Evolutionary conservation across 805 yeast species (phyloP).

Genomic region (Ogataea henricii): DNA sequence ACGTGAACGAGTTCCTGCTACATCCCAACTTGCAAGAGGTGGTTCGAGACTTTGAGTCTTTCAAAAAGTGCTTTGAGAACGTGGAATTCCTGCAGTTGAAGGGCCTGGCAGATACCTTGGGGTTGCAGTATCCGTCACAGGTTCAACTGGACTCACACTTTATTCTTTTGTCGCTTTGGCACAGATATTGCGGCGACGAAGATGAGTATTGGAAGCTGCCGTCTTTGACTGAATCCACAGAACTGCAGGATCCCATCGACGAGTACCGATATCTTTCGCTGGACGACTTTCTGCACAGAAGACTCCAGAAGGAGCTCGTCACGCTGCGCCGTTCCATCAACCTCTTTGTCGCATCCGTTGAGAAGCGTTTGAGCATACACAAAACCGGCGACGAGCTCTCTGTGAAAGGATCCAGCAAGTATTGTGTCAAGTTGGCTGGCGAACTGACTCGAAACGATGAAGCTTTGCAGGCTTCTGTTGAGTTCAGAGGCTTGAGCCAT

Average conservation of each 20-base stretch:
- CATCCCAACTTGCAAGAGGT: constrained; percentile 11
- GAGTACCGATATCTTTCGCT: constrained; percentile 1
- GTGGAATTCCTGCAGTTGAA: constrained; percentile 5
- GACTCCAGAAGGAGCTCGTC: background rate
- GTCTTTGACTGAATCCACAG: background rate
- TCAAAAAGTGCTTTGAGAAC: constrained; percentile 1
- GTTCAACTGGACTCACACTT: constrained; percentile 12
- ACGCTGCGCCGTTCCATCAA: background rate
- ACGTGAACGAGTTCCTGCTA: constrained; percentile 1
- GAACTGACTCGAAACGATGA: background rate
- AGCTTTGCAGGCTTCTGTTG: constrained; percentile 5
- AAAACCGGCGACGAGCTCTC: background rate
- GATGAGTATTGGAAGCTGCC: background rate
- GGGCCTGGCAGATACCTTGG: constrained; percentile 3
- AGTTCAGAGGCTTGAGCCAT: constrained; percentile 14
- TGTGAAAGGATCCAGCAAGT: constrained; percentile 16
- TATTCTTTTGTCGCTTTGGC: constrained; percentile 20
- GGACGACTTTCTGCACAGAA: constrained; percentile 13
- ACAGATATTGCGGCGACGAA: constrained; percentile 10
- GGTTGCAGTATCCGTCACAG: constrained; percentile 6
- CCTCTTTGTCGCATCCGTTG: background rate
- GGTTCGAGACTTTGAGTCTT: background rate
- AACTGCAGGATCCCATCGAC: background rate
- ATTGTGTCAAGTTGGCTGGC: constrained; percentile 2
- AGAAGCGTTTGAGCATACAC: constrained; percentile 4